Evolutionary conservation across 768 basidiomycete genomes (phyloP), one percentile per base, ranked within the genome.

Genomic region (Sarcodon aspratus): DNA sequence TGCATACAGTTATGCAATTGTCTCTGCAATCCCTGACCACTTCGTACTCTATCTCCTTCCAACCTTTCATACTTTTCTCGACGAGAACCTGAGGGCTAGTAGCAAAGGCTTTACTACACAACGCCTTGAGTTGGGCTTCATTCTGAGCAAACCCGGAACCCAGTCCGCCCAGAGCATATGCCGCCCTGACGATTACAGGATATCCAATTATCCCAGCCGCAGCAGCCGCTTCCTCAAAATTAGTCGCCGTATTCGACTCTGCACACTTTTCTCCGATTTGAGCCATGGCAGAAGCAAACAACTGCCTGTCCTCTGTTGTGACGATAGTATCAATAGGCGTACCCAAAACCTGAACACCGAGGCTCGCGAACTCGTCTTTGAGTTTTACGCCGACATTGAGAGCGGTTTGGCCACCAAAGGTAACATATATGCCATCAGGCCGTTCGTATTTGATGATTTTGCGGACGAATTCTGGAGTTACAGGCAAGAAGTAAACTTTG

Each of bases 11-110:
- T 69, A 98, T 98, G 63, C 95, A 98, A 63, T 99, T 99, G 62
- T 98, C 90, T 53, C 89, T 76, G 69, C 93, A 97, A 66, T 99
- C 95, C 51, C 95, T 77, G 9, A 98, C 95, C 45, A 99, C 95
- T 63, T 99, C 95, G 58, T 99, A 99, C 70, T 99, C 95, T 55
- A 99, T 95, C 72, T 99, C 95, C 69, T 99, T 98, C 95, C 95
- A 99, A 2, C 95, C 95, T 69, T 98, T 98, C 95, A 98, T 98
- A 58, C 89, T 93, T 75, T 82, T 94, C 74, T 99, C 96, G 12
- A 99, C 92, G n/a, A 99, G 74, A 0, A 99, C 94, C 67, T 98
- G 96, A 40, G 95, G 93, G 57, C 90, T 93, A 11, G 92, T 97
- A 42, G 95, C 94, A 61, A 99, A 98, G 9, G 96, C 95, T 69